Evolutionary conservation across 2,329 filamentous ascomycete genomes (phyloP), one percentile per base, ranked within the genome.

Genomic region (Cercospora zeina): DNA sequence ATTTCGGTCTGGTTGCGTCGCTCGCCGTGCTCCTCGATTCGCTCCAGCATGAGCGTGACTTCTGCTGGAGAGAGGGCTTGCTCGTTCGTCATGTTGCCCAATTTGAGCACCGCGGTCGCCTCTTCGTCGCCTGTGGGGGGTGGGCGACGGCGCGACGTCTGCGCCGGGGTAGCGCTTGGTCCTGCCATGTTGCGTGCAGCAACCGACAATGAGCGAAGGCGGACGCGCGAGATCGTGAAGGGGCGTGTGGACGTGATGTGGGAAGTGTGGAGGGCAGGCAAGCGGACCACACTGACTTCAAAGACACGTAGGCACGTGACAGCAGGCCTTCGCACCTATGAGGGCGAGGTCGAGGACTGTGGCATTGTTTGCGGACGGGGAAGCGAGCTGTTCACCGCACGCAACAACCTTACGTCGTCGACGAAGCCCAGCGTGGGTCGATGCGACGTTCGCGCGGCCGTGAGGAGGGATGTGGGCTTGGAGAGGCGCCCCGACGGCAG

Each of bases 81-180:
- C 68, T 96, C 92, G 73, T 93, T 83, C 71, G 96, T 87, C 78
- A 97, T 97, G 75, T 97, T 93, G 78, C 95, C 95, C 10, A 99
- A 89, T 76, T 89, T 90, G 67, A 97, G 86, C 59, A 87, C 86
- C 7, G 85, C 81, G 54, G 89, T 87, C 24, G 93, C 93, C 80
- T 97, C 92, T 77, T 97, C 93, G 75, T 96, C 93, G 74, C 89
- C 89, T 61, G 86, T 83, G 53, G 85, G 84, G 49, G 82, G 80
- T 66, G 87, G 88, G 78, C 89, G 91, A 65, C 83, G 82, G 63
- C 89, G 87, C 54, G 75, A 75, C 54, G 70, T 71, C 50, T 68
- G 65, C 13, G 62, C 63, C 10, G 71, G 67, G 31, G 69, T 57
- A 16, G 54, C 51, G 56, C 42, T 62, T 47, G 51, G 61, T 47